Base-by-base conservation (phyloP, 306 rosid species). In the Vigna hirtella region DNA sequence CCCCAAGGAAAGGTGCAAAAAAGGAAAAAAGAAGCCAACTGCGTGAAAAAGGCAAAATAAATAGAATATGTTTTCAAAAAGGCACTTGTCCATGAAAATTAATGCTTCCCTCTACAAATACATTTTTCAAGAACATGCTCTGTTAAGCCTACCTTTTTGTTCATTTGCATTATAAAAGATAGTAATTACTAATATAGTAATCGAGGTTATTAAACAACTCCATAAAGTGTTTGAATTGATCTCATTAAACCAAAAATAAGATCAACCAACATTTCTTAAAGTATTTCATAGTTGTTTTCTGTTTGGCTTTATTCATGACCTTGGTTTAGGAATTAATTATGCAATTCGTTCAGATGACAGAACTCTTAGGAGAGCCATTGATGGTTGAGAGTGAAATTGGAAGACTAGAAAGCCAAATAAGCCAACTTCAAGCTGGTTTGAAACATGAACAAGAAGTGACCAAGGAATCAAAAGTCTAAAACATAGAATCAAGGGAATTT, bases 361-460 rank as follows among this genome's bases (percentile, higher is more conserved):
- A 89, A 78, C 74, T 95, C 11, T 70, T 95, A 50, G 83, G 83
- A 72, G 98, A 95, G 70, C 66, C 91, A 56, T 87, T 86, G 0
- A 84, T 86, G 87, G 96, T 95, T 42, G 98, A 95, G 82, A 82
- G 78, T 45, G 98, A 95, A 77, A 91, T 95, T 63, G 77, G 77
- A 3, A 59, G 88, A 82, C 97, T 95, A 42, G 97, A 95, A 84
- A 22, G 68, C 51, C 97, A 92, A 81, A 92, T 95, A 71, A 83
- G 81, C 40, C 88, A 85, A 79, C 89, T 95, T 26, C 89, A 88
- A 85, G 83, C 70, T 36, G 86, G 89, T 68, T 73, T 91, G 79
- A 88, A 88, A 77, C 83, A 52, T 40, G 98, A 92, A 83, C 83
- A 87, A 64, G 83, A 89, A 82, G 76, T 77, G 50, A 79, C 81